These are phyloP conservation scores for Cladosporium oxysporum DNA, from an alignment of 2,329 filamentous ascomycete genomes.

Conservation along the genomic window DNA sequence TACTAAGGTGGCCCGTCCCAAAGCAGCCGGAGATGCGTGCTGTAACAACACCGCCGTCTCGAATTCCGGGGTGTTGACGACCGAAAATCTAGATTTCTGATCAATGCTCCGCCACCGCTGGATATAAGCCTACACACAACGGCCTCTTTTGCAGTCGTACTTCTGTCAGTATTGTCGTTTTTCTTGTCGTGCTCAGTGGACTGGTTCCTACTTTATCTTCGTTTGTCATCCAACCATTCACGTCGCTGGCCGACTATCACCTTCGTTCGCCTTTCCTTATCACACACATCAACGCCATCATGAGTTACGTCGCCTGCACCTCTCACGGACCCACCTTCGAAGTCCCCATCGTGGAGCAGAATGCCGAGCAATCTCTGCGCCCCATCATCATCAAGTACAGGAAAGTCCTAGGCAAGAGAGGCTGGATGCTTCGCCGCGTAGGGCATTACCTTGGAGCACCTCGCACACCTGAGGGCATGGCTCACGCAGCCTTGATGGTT, in stretches of 20 bases:
- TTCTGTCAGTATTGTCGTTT: neutral
- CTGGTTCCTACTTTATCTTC: neutral
- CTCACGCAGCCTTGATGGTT: slow-evolving; percentile 2
- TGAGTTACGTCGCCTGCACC: neutral
- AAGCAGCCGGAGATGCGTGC: neutral
- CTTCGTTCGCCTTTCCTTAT: neutral
- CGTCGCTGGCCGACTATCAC: neutral
- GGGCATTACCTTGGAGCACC: slow-evolving; percentile 1
- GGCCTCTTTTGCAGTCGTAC: neutral
- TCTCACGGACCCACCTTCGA: neutral
- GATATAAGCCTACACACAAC: neutral
- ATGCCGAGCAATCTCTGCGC: neutral
- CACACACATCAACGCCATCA: neutral
- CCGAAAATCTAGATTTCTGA: neutral
- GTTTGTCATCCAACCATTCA: neutral
- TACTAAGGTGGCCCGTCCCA: neutral
- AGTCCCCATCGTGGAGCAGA: neutral
- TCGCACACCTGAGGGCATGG: neutral
- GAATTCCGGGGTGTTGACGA: neutral
- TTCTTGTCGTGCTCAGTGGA: neutral
- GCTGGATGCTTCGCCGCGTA: neutral
- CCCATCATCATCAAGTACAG: slow-evolving; percentile 2
- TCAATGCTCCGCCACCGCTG: neutral
- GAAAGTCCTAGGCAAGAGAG: neutral
- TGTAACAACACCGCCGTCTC: slow-evolving; percentile 1